phyloP scores from a whole-genome alignment of 164 flowering plant genomes.

The Tinospora cordifolia region DNA sequence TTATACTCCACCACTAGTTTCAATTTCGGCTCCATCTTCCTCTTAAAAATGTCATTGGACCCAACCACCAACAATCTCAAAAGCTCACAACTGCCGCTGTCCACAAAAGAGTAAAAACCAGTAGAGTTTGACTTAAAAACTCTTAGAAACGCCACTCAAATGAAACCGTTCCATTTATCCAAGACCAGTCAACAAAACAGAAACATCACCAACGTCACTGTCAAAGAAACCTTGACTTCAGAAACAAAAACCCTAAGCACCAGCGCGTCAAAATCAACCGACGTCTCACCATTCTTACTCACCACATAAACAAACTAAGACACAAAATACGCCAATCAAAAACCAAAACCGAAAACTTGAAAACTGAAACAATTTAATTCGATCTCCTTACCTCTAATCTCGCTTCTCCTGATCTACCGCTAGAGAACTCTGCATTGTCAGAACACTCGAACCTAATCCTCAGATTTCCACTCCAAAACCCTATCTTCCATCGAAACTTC shows the following conservation, averaged over 20 bases:
- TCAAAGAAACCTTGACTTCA: too few relatives aligned
- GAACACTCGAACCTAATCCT: slow-evolving; percentile 1
- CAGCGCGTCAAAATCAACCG: too few relatives aligned
- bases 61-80: not conserved
- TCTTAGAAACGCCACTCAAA: not conserved
- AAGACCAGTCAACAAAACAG: too few relatives aligned
- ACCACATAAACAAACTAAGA: not conserved
- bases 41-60: not conserved
- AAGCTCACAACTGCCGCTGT: not conserved
- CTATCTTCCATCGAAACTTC: not conserved
- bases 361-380: not conserved
- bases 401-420: slow-evolving; percentile 9
- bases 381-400: slow-evolving; percentile 12
- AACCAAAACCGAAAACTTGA: too few relatives aligned
- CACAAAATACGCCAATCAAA: not conserved
- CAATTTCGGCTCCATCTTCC: not conserved
- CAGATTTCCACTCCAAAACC: not conserved
- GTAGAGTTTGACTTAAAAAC: not conserved
- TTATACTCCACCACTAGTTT: not conserved
- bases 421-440: slow-evolving; percentile 6
- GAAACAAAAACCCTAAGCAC: too few relatives aligned
- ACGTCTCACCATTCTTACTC: not conserved
- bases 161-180: too few relatives aligned
- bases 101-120: not conserved
- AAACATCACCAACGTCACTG: too few relatives aligned